phyloP scores from a whole-genome alignment of 2,329 filamentous ascomycete genomes.

The Eurotiales sp. region DNA sequence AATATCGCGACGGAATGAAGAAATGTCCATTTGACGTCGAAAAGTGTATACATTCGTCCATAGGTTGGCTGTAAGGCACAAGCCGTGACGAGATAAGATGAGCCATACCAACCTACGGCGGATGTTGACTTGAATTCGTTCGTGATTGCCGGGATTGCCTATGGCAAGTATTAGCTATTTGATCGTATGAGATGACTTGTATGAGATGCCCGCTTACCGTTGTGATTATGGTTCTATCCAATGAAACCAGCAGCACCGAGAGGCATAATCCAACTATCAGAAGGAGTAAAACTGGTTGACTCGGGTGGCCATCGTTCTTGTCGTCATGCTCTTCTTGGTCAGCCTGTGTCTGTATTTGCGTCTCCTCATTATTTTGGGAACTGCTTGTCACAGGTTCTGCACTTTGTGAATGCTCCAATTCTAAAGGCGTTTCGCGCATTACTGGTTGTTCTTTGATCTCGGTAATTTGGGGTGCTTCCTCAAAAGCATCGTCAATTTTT shows the following conservation, averaged over 20 bases:
- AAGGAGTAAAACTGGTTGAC: slow-evolving; percentile 19
- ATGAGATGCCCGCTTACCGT: slow-evolving; percentile 14
- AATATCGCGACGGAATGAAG: slow-evolving; percentile 28
- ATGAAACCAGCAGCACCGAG: slow-evolving; percentile 25
- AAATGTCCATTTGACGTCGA: slow-evolving; percentile 26
- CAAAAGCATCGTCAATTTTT: slow-evolving; percentile 17
- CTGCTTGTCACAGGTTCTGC: background rate
- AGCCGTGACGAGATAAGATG: slow-evolving; percentile 20
- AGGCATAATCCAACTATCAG: slow-evolving; percentile 27
- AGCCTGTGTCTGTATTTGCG: background rate
- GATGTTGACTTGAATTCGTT: slow-evolving; percentile 25
- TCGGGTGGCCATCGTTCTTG: slow-evolving; percentile 21
- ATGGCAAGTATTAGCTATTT: background rate
- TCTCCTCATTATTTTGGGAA: background rate
- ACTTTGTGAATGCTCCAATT: background rate
- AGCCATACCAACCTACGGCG: slow-evolving; percentile 26
- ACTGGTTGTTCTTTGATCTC: slow-evolving; percentile 9
- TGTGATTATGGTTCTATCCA: slow-evolving; percentile 24
- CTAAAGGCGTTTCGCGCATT: slow-evolving; percentile 1
- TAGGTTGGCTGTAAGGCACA: slow-evolving; percentile 41
- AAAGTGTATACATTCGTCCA: slow-evolving; percentile 48
- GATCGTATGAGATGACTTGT: background rate
- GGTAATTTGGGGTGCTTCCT: background rate
- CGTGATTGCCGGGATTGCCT: slow-evolving; percentile 48
- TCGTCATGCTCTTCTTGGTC: background rate